These are phyloP conservation scores for Daedaleopsis nitida DNA, from an alignment of 768 basidiomycete genomes.

Conservation along the genomic window DNA sequence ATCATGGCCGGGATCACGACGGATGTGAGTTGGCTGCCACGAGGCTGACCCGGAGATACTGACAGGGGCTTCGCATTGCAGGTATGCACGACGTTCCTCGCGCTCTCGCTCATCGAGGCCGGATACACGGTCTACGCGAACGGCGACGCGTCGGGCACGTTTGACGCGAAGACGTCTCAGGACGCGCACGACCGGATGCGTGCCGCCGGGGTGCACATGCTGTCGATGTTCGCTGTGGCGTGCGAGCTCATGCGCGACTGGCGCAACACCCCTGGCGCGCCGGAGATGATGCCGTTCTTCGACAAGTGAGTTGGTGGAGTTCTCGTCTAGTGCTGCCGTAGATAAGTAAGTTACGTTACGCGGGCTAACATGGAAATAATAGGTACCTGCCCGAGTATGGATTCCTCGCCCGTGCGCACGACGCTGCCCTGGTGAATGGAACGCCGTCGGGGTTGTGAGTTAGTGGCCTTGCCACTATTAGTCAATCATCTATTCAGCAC, in stretches of 20 bases:
- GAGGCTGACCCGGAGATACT: too few species aligned
- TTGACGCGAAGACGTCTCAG: slow-evolving; percentile 40
- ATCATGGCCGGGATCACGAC: slow-evolving; percentile 52
- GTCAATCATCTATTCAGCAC: too few species aligned
- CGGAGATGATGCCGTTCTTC: slow-evolving; percentile 45
- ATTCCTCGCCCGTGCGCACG: slow-evolving; percentile 34
- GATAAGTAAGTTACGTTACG: too few species aligned
- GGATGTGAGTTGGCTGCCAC: slow-evolving; percentile 31
- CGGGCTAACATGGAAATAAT: neutral
- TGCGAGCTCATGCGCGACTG: slow-evolving; percentile 54
- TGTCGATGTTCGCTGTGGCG: slow-evolving; percentile 46
- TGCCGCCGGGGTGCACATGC: slow-evolving; percentile 46
- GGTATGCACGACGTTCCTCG: slow-evolving; percentile 49
- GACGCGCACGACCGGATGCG: slow-evolving; percentile 53
- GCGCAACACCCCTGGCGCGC: slow-evolving; percentile 48
- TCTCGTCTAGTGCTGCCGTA: too few species aligned
- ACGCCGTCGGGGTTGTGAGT: slow-evolving; percentile 23
- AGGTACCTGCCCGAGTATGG: slow-evolving; percentile 38
- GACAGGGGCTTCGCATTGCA: slow-evolving; percentile 7
- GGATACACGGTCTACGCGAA: slow-evolving; percentile 53
- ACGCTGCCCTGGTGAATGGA: slow-evolving; percentile 32
- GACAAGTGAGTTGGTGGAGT: slow-evolving; percentile 39
- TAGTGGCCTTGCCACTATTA: too few species aligned
- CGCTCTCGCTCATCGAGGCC: slow-evolving; percentile 46
- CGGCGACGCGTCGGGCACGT: slow-evolving; percentile 48